Percentiles rank a stretch among this genome's conserved stretches.
Conservation (phyloP, 441 rosid species). For the Capsella rubella region DNA sequence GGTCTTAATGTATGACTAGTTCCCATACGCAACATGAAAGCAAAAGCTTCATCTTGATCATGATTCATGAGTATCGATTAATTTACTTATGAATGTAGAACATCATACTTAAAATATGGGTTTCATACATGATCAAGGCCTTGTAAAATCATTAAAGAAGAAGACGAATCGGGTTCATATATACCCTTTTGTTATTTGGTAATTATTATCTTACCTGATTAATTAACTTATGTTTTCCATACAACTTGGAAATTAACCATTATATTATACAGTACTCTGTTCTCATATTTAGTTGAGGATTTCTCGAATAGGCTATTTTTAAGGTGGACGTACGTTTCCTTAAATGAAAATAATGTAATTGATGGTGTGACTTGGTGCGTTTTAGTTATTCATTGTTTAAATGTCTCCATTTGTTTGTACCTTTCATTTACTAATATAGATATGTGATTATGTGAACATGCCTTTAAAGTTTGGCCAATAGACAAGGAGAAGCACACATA, state of each 20-base stretch:
- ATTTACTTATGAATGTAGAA: no score
- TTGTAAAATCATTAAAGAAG: no score
- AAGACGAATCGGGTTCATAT: neutral
- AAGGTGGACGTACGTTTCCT: constrained; percentile 37
- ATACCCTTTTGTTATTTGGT: neutral
- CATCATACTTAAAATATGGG: neutral
- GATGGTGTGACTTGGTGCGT: constrained; percentile 30
- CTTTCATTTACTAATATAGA: neutral
- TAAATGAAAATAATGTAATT: constrained; percentile 30
- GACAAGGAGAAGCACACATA: neutral
- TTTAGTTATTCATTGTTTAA: neutral
- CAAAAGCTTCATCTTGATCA: no score
- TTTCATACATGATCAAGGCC: neutral
- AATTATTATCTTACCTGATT: neutral
- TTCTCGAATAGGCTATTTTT: constrained; percentile 29
- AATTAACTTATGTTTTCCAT: neutral
- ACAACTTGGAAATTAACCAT: constrained; percentile 1
- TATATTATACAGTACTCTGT: neutral
- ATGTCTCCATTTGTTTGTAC: neutral
- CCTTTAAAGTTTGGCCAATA: constrained; percentile 3
- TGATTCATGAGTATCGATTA: no score
- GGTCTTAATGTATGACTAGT: neutral
- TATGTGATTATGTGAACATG: constrained; percentile 26
- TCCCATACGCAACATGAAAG: no score
- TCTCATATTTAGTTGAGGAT: constrained; percentile 9